Evolutionary conservation across 192 early-diverging fungal genomes (phyloP), one percentile per base, ranked within the genome.

Genomic region (Podila epicladia): DNA sequence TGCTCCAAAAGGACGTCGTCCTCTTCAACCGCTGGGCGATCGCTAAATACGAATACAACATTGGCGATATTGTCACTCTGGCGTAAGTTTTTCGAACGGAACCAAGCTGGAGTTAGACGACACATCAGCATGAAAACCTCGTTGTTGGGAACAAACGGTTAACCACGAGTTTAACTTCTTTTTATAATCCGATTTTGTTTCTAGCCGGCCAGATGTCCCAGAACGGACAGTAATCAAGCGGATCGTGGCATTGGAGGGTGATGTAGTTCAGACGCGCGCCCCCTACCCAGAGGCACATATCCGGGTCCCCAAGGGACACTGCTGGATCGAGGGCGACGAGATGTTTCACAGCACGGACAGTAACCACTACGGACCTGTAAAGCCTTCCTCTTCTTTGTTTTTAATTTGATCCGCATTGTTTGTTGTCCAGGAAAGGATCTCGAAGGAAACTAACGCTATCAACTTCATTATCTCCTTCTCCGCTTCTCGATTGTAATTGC

Each of bases 261-360:
- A 98, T 75, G 87, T 86, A 8, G 88, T 94, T 15, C 73, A 84
- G 38, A 89, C 91, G 37, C 58, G 84, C 49, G 53, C 70, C 28
- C 84, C 86, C 1, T 82, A 85, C 53, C 82, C 82, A 49, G 77
- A 87, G 9, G 57, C 57, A 26, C 74, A 87, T 82, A 72, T 95
- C 9, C 84, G 84, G 53, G 82, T 96, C 15, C 95, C 95, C 32
- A 79, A 77, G 68, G 95, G 95, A 12, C 91, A 96, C 68, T 93
- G 91, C 73, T 96, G 95, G 95, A 85, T 95, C 53, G 95, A 96
- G 73, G 92, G 92, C 37, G 95, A 96, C 74, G 95, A 96, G 75
- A 87, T 87, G 45, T 96, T 93, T 74, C 93, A 94, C 69, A 93
- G 92, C 62, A 86, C 82, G 58, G 95, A 96, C 60, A 95, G 94